A percentile compares a stretch with the other conserved stretches of the same genome.
Evolutionary conservation across 345 rosid species (phyloP).

Genomic region (Barbarea vulgaris): DNA sequence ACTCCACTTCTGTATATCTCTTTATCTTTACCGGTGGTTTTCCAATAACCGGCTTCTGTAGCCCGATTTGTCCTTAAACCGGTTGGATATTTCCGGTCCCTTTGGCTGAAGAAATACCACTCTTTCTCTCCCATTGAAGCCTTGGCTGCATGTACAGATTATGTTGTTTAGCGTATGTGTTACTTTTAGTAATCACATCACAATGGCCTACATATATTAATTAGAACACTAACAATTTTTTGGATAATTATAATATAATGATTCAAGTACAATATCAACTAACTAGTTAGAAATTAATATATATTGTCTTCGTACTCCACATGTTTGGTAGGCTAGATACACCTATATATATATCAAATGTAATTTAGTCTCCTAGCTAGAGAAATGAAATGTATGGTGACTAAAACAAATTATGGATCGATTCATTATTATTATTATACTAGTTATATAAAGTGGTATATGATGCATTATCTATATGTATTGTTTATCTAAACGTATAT

Average conservation of each 20-base stretch:
- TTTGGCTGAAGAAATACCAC: slow-evolving; percentile 90
- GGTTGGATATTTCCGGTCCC: slow-evolving; percentile 92
- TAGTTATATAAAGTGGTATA: slow-evolving; percentile 11
- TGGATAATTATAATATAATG: neutral
- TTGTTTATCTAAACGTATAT: neutral
- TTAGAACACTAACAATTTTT: neutral
- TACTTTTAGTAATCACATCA: neutral
- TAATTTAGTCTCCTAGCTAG: neutral
- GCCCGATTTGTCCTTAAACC: slow-evolving; percentile 96
- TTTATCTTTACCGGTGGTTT: slow-evolving; percentile 91
- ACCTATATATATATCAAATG: slow-evolving; percentile 25
- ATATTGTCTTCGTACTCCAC: slow-evolving; percentile 20
- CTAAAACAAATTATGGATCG: slow-evolving; percentile 3
- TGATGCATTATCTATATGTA: neutral
- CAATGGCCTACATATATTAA: neutral
- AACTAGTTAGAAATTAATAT: slow-evolving; percentile 6
- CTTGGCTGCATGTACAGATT: slow-evolving; percentile 50
- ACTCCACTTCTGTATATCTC: slow-evolving; percentile 65
- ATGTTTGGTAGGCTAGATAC: slow-evolving; percentile 43
- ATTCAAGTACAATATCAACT: neutral
- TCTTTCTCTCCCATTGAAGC: slow-evolving; percentile 99
- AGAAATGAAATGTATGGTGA: neutral
- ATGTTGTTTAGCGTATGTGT: neutral
- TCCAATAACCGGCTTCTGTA: slow-evolving; percentile 95
- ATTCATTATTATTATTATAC: slow-evolving; percentile 16